Evolutionary conservation across 768 basidiomycete genomes (phyloP).

Genomic region (Lentinula guzmanii): DNA sequence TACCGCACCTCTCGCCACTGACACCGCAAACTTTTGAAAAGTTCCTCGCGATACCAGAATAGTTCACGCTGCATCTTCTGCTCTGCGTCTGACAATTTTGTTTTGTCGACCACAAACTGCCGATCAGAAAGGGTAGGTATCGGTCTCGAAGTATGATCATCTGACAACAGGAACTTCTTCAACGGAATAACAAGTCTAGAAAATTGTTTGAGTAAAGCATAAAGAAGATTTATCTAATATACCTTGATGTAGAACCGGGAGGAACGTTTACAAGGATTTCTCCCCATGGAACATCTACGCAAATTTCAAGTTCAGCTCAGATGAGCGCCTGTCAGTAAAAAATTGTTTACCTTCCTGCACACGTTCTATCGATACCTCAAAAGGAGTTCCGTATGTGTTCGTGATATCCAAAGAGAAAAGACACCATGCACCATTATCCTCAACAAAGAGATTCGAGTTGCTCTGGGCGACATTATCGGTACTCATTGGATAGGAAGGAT

Average conservation of each 20-base stretch:
- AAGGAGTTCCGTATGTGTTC: constrained; percentile 88
- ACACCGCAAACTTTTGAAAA: constrained; percentile 64
- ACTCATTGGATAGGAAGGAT: constrained; percentile 29
- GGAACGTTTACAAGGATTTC: constrained; percentile 60
- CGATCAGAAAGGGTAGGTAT: constrained; percentile 85
- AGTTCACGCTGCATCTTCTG: constrained; percentile 66
- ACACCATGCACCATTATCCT: constrained; percentile 67
- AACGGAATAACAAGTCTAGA: constrained; percentile 65
- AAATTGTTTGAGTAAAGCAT: background rate
- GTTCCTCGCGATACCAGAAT: constrained; percentile 94
- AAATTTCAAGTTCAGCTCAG: background rate
- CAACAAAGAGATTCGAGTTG: constrained; percentile 29
- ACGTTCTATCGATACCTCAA: constrained; percentile 78
- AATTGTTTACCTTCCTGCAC: constrained; percentile 46
- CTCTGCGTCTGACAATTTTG: constrained; percentile 52
- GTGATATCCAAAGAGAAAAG: constrained; percentile 86
- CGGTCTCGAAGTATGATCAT: constrained; percentile 50
- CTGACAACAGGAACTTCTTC: constrained; percentile 58
- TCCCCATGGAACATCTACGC: constrained; percentile 32
- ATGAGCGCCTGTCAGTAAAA: background rate
- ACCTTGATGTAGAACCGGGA: constrained; percentile 85
- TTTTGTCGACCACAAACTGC: constrained; percentile 86
- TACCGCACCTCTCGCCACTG: constrained; percentile 77
- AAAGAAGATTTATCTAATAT: constrained; percentile 1
- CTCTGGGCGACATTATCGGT: constrained; percentile 12